Conservation (phyloP, 192 early-diverging fungal species). For the Coemansia sp. region DNA sequence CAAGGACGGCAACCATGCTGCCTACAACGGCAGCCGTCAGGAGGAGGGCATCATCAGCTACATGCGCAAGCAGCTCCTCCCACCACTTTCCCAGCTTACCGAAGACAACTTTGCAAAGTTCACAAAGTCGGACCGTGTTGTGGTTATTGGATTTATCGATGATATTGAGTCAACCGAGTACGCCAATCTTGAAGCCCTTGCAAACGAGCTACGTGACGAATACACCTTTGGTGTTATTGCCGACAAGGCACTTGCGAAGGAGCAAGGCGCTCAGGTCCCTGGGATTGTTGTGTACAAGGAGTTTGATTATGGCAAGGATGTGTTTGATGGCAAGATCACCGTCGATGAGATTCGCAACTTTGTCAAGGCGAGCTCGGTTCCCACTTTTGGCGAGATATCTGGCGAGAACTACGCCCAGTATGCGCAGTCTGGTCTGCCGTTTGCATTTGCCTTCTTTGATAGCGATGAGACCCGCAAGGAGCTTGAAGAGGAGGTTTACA, state of each 20-base stretch:
- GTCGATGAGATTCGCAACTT: conserved; percentile 65
- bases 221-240: conserved; percentile 79
- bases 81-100: conserved; percentile 72
- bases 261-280: conserved; percentile 59
- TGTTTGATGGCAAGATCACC: conserved; percentile 64
- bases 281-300: conserved; percentile 84
- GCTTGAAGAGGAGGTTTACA: conserved; percentile 63
- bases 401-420: conserved; percentile 87
- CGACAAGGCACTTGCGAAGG: conserved; percentile 61
- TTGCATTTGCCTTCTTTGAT: conserved; percentile 86
- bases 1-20: conserved; percentile 63
- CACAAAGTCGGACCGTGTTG: conserved; percentile 81
- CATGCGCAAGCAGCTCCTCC: conserved; percentile 93
- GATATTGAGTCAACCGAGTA: conserved; percentile 65
- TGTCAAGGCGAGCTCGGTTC: conserved; percentile 78
- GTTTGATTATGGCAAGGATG: conserved; percentile 84
- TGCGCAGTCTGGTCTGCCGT: conserved; percentile 82
- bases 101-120: conserved; percentile 74
- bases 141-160: conserved; percentile 82
- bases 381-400: conserved; percentile 87
- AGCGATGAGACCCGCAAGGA: conserved; percentile 61
- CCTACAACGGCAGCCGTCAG: conserved; percentile 89
- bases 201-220: conserved; percentile 83
- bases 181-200: conserved; percentile 65
- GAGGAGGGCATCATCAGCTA: conserved; percentile 83